phyloP scores from a whole-genome alignment of 805 yeast species.

The Ogataea nitratoaversa region DNA sequence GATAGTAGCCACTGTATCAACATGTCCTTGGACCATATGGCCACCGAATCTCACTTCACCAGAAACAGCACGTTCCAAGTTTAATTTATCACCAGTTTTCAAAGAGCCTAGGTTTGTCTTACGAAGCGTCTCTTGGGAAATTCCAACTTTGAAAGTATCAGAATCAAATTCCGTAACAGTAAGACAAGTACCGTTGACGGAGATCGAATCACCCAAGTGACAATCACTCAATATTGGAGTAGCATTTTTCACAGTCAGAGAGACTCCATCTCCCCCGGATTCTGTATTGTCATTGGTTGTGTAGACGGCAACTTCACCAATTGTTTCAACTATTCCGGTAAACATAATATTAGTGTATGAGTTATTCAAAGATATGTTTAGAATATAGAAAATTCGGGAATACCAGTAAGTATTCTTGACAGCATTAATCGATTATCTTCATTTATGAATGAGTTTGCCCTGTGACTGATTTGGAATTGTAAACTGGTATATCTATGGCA shows the following conservation, averaged over 20 bases:
- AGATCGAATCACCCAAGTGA: conserved; percentile 90
- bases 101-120: conserved; percentile 72
- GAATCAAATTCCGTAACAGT: conserved; percentile 80
- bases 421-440: too few relatives aligned
- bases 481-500: too few relatives aligned
- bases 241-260: conserved; percentile 63
- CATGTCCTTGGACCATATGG: conserved; percentile 96
- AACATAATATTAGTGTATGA: conserved; percentile 50
- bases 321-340: conserved; percentile 86
- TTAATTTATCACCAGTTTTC: conserved; percentile 57
- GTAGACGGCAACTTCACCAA: conserved; percentile 59
- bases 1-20: conserved; percentile 80
- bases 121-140: conserved; percentile 87
- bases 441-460: too few relatives aligned
- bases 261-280: conserved; percentile 71
- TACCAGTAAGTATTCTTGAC: too few relatives aligned
- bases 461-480: too few relatives aligned
- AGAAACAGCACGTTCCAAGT: conserved; percentile 87
- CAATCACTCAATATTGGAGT: conserved; percentile 66
- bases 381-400: too few relatives aligned
- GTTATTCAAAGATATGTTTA: too few relatives aligned
- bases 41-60: conserved; percentile 88
- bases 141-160: conserved; percentile 75
- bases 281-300: conserved; percentile 41
- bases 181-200: conserved; percentile 84